A percentile compares a stretch with the other conserved stretches of the same genome.
phyloP scores from a whole-genome alignment of 1,284 basidiomycete species.

The Caloboletus inedulis region DNA sequence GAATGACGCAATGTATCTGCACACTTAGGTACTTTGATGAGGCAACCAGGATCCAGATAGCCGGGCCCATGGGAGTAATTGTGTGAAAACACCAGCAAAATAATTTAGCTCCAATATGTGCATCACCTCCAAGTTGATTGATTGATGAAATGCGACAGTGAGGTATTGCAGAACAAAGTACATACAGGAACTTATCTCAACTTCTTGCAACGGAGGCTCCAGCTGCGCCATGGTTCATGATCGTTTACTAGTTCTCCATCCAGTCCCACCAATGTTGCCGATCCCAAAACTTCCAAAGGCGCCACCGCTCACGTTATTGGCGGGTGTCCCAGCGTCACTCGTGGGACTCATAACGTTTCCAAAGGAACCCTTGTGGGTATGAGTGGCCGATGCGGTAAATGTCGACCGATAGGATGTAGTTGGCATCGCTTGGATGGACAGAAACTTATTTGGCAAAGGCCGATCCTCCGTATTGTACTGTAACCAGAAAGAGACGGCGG shows the following conservation, averaged over 20 bases:
- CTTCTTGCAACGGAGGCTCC: not conserved
- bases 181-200: conserved; percentile 12
- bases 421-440: conserved; percentile 71
- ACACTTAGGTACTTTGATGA: no score
- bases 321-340: conserved; percentile 23
- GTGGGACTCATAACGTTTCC: conserved; percentile 24
- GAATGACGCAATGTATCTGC: no score
- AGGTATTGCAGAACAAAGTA: conserved; percentile 13
- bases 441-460: conserved; percentile 72
- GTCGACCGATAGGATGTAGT: conserved; percentile 59
- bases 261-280: conserved; percentile 36
- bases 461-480: conserved; percentile 82
- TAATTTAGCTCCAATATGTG: not conserved
- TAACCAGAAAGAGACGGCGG: not conserved
- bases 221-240: conserved; percentile 10
- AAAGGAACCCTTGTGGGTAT: conserved; percentile 23
- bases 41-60: no score
- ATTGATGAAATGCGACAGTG: conserved; percentile 6
- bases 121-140: not conserved
- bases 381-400: conserved; percentile 40
- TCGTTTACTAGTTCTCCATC: conserved; percentile 27
- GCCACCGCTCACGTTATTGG: conserved; percentile 27
- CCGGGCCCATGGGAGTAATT: not conserved
- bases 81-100: conserved; percentile 4
- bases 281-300: conserved; percentile 53